Base-by-base conservation (phyloP, 1,139 yeast species). In the Tardiomyces depauwii region DNA sequence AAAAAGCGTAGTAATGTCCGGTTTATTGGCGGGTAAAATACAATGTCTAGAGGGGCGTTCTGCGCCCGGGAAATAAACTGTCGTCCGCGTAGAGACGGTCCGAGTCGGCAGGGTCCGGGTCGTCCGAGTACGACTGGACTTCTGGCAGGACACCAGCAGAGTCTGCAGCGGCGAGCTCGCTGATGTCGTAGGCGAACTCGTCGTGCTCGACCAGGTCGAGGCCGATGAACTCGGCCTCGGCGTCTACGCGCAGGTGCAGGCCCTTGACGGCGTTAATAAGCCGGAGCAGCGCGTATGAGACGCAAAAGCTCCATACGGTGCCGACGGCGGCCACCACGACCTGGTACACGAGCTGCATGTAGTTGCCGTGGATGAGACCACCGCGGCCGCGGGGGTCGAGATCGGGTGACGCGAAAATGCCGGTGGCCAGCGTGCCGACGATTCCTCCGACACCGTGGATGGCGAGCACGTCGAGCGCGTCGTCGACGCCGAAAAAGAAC, bases 181-280 rank as follows among this genome's bases (percentile, higher is more conserved):
- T 1, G 41, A 21, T 13, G 56, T 74, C 76, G 65, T 64, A 65
- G 47, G 71, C 67, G 49, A 64, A 67, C 55, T 77, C 82, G n/a
- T 78, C 77, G 52, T 75, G 74, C 55, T 76, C 80, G 46, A 70
- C 68, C 33, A 65, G 54, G 55, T 77, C 82, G 2, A 75, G 59
- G 1, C 82, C 82, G 28, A 64, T 53, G n/a, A 72, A 48, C 55
- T 77, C 81, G 2, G 61, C 63, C 11, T 57, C 61, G 1, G 51
- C 47, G 1, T 51, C 70, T 1, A 76, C 67, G 44, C 80, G 60
- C 44, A 77, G 63, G 42, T 72, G 72, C 39, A 71, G 62, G 0
- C 76, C 75, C 0, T 78, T 78, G 21, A 74, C 58, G 21, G 61
- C 54, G 53, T 74, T 75, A 44, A 76, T 67, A 10, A 72, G 42